A percentile compares a stretch with the other conserved stretches of the same genome.
Conservation (phyloP, 163 green algal genomes). For the Smithsoniella earleae region DNA sequence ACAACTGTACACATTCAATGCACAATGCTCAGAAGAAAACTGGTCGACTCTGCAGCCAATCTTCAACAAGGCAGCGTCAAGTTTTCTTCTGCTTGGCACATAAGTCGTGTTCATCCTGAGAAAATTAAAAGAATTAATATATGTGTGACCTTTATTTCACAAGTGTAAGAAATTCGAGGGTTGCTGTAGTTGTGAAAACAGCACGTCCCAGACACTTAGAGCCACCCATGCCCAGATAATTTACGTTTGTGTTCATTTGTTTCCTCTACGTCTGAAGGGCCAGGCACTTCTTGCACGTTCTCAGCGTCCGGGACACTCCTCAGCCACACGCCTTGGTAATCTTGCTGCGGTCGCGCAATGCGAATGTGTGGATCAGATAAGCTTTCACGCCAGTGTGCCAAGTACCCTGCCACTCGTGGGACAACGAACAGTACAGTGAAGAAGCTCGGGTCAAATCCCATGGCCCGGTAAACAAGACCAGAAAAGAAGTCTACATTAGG, state of each 20-base stretch:
- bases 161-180: no score
- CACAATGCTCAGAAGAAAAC: neutral
- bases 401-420: slow-evolving; percentile 85
- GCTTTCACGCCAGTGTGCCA: slow-evolving; percentile 93
- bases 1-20: slow-evolving; percentile 28
- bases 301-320: slow-evolving; percentile 30
- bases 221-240: neutral
- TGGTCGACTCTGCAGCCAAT: neutral
- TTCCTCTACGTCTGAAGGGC: neutral
- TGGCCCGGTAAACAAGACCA: slow-evolving; percentile 85
- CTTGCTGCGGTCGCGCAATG: slow-evolving; percentile 95
- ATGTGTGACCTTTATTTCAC: no score
- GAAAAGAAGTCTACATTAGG: slow-evolving; percentile 99
- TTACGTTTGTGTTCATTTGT: slow-evolving; percentile 27
- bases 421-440: slow-evolving; percentile 94
- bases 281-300: neutral
- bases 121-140: no score
- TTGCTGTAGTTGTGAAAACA: no score
- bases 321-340: slow-evolving; percentile 83
- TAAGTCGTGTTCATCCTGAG: no score
- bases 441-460: slow-evolving; percentile 87
- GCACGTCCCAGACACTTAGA: neutral
- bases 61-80: neutral
- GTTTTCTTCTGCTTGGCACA: neutral
- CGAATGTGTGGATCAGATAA: slow-evolving; percentile 90